Conservation (phyloP, 495 filamentous ascomycete genomes). For the Neurospora sp. region DNA sequence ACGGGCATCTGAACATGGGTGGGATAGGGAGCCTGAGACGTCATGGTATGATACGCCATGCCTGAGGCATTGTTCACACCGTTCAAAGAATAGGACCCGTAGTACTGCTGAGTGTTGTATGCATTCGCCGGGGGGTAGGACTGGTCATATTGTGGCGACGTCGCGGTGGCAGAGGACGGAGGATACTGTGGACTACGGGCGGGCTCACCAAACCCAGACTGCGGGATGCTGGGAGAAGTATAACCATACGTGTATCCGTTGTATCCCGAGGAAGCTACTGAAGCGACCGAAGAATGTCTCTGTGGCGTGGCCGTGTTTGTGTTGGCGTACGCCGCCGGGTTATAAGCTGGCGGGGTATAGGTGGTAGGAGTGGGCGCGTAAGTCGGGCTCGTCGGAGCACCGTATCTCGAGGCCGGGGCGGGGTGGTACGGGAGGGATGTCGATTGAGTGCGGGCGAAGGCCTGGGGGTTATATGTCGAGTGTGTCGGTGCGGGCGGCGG, state of each 20-base stretch:
- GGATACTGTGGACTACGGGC: constrained; percentile 26
- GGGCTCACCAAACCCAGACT: constrained; percentile 22
- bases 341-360: constrained; percentile 37
- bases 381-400: constrained; percentile 21
- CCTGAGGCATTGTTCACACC: constrained; percentile 14
- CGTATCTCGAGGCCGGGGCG: constrained; percentile 24
- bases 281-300: constrained; percentile 31
- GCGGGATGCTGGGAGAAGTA: constrained; percentile 24
- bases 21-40: constrained; percentile 35
- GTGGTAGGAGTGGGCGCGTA: constrained; percentile 20
- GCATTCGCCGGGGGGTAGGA: constrained; percentile 14
- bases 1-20: constrained; percentile 36
- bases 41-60: constrained; percentile 23
- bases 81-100: constrained; percentile 19
- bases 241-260: constrained; percentile 31
- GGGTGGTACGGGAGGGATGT: constrained; percentile 35
- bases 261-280: constrained; percentile 18
- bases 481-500: constrained; percentile 44
- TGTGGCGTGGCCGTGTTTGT: constrained; percentile 26
- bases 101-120: constrained; percentile 14
- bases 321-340: constrained; percentile 40
- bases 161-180: constrained; percentile 8
- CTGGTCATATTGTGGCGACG: constrained; percentile 19
- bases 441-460: constrained; percentile 59
- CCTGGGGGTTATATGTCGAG: constrained; percentile 70